Evolutionary conservation across 2,329 filamentous ascomycete species (phyloP).

Genomic region (Cytospora piceae): DNA sequence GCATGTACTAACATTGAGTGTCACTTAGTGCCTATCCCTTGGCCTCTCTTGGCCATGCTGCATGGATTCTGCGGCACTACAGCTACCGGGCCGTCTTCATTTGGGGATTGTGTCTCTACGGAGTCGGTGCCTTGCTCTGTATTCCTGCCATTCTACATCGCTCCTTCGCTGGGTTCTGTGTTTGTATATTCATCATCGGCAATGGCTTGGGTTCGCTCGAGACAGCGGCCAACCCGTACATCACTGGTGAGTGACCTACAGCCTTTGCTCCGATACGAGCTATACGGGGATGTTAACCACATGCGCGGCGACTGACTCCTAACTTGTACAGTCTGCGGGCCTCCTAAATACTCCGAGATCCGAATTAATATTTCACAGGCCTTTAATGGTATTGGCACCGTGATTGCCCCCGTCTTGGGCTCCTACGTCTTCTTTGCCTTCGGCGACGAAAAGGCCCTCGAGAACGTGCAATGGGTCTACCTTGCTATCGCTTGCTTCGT

Average conservation of each 20-base stretch:
- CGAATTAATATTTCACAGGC: constrained; percentile 78
- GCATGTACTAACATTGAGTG: background rate
- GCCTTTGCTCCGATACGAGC: background rate
- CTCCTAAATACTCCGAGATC: constrained; percentile 71
- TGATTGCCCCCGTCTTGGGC: constrained; percentile 73
- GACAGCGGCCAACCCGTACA: constrained; percentile 77
- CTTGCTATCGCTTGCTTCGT: constrained; percentile 75
- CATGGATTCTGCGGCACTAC: constrained; percentile 67
- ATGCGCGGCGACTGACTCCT: background rate
- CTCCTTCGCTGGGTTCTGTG: constrained; percentile 76
- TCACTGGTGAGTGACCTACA: constrained; percentile 50
- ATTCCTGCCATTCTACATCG: constrained; percentile 61
- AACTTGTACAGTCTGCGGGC: constrained; percentile 49
- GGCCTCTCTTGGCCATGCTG: constrained; percentile 67
- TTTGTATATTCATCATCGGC: constrained; percentile 73
- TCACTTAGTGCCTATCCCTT: constrained; percentile 64
- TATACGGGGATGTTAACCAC: background rate
- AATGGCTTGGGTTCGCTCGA: constrained; percentile 75
- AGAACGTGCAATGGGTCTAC: constrained; percentile 78
- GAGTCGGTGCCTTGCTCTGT: constrained; percentile 60
- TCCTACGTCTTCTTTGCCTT: constrained; percentile 74
- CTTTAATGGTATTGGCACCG: constrained; percentile 75
- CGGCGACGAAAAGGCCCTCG: constrained; percentile 58
- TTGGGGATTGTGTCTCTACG: constrained; percentile 69
- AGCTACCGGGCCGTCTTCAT: constrained; percentile 70